Evolutionary conservation across 257 asterid species (phyloP).

Genomic region (Eucommia ulmoides): DNA sequence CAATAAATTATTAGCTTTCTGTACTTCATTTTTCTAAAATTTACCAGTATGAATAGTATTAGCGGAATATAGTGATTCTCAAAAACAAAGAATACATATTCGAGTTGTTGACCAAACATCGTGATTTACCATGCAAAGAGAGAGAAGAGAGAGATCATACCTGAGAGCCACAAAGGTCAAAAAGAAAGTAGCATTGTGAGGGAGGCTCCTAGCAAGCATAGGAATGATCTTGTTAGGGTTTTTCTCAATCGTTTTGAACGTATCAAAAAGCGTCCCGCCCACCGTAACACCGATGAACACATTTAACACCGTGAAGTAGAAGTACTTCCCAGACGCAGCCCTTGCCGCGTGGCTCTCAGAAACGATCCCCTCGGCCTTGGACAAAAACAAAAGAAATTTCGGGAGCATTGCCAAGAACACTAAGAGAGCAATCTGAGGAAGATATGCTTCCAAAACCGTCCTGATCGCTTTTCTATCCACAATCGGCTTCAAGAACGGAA

Average conservation of each 20-base stretch:
- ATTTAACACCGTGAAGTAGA: constrained; percentile 65
- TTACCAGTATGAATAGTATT: no score
- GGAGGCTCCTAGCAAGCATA: constrained; percentile 74
- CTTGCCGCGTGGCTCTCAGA: constrained; percentile 58
- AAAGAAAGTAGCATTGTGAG: constrained; percentile 93
- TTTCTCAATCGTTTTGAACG: constrained; percentile 38
- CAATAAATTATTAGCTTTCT: no score
- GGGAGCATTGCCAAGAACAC: constrained; percentile 79
- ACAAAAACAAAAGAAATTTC: constrained; percentile 52
- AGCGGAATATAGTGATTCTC: no score
- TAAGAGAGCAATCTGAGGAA: constrained; percentile 89
- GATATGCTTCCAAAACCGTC: constrained; percentile 72
- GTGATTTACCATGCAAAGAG: neutral
- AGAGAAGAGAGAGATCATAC: constrained; percentile 31
- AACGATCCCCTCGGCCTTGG: constrained; percentile 85
- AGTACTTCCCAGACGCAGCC: constrained; percentile 92
- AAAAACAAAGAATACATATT: no score
- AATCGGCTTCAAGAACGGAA: constrained; percentile 59
- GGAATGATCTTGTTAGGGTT: constrained; percentile 24
- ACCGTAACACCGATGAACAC: constrained; percentile 87
- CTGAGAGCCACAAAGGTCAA: constrained; percentile 80
- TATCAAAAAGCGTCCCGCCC: constrained; percentile 48
- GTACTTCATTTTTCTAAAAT: no score
- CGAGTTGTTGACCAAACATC: no score
- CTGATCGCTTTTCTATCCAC: constrained; percentile 24